Base-by-base conservation (phyloP, 2,329 filamentous ascomycete genomes). In the Calonectria pteridis region DNA sequence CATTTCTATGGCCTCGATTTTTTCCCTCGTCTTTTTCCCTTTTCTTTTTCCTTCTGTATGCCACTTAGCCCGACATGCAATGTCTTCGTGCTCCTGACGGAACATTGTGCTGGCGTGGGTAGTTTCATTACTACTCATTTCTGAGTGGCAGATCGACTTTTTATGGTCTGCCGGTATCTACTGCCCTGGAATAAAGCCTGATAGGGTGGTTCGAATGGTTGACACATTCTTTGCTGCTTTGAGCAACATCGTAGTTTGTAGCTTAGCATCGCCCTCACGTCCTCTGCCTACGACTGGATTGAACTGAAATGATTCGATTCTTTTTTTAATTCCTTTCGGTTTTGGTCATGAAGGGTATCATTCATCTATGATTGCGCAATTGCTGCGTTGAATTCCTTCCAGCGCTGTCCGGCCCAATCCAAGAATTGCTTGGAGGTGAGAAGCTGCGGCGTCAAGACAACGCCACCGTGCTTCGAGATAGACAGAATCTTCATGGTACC, bases 391-490 rank as follows among this genome's bases (percentile, higher is more conserved):
- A 86, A 82, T 7, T 82, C 82, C 71, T 84, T 81, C 84, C 84
- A 85, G 67, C 84, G 77, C 74, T 79, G 79, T 28, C 71, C 78
- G 2, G 83, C 81, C 83, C 83, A 84, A 29, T 75, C 77, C 31
- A 85, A 72, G 55, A 90, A 89, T 77, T 93, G 89, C 55, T 87
- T 86, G 89, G 94, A 96, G 79, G 94, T 90, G 73, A 88, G 87
- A 72, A 92, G 86, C 72, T 91, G 88, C 29, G 88, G 90, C 10
- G 92, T 93, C 46, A 97, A 86, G 10, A 92, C 87, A 13, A 91
- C 90, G 9, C 96, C 97, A 14, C 97, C 97, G 76, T 89, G 91
- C 88, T 98, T 98, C 80, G 97, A 95, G 74, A 98, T 89, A 64
- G 90, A 91, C 77, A 95, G 78, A 23, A 98, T 87, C 78, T 88